A percentile compares a stretch with the other conserved stretches of the same genome.
These are phyloP conservation scores for Coniella vitis DNA, from an alignment of 2,329 filamentous ascomycete species.

Conservation along the genomic window DNA sequence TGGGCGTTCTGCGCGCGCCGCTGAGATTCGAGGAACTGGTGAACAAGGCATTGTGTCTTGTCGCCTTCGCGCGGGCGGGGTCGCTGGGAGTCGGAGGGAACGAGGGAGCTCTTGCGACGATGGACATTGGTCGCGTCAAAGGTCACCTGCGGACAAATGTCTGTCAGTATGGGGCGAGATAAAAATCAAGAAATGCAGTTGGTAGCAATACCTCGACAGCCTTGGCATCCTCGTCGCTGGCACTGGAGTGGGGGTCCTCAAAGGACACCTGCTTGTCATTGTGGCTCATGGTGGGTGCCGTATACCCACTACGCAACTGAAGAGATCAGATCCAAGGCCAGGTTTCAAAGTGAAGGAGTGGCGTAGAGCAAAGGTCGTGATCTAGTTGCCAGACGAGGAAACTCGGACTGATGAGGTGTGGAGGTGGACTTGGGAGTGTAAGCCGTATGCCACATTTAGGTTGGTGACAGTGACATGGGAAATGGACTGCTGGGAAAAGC, in stretches of 20 bases:
- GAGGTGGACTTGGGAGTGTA: too few relatives aligned
- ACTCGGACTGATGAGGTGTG: too few relatives aligned
- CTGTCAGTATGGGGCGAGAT: not conserved
- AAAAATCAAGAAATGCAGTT: not conserved
- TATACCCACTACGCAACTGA: not conserved
- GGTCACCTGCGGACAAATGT: conserved; percentile 39
- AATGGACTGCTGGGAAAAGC: too few relatives aligned
- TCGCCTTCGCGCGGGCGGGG: conserved; percentile 23
- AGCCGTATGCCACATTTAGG: too few relatives aligned
- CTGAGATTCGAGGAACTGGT: conserved; percentile 57
- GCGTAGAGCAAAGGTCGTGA: too few relatives aligned
- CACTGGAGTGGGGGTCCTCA: conserved; percentile 31
- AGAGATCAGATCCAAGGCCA: too few relatives aligned
- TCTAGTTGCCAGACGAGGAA: too few relatives aligned
- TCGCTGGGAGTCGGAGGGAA: conserved; percentile 39
- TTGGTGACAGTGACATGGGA: too few relatives aligned
- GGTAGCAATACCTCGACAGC: conserved; percentile 41
- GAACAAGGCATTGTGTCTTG: conserved; percentile 56
- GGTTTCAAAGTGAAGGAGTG: too few relatives aligned
- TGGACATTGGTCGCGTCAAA: conserved; percentile 56
- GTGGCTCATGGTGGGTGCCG: conserved; percentile 9
- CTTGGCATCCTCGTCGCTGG: conserved; percentile 44
- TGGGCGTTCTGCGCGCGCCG: conserved; percentile 26
- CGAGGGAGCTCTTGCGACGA: conserved; percentile 60
- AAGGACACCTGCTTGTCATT: conserved; percentile 23